Base-by-base conservation (phyloP, 495 filamentous ascomycete genomes). In the Penicillium nucicola region DNA sequence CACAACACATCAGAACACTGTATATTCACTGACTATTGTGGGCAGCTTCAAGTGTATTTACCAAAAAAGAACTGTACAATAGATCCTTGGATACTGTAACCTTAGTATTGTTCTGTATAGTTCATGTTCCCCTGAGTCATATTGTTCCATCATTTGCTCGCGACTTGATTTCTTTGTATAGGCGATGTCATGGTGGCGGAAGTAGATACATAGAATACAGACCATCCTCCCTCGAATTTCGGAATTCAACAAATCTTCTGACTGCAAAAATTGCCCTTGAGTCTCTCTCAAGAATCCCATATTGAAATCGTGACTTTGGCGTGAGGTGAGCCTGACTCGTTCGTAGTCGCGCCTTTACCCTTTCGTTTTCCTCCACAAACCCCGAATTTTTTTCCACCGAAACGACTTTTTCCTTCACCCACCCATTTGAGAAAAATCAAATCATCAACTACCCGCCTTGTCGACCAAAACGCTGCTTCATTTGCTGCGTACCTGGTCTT, bases 401-500 rank as follows among this genome's bases (percentile, higher is more conserved):
- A 59, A 56, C 50, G 50, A 62, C 52, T 55, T 61, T 61, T 61
- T 56, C 18, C 42, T 11, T 46, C 51, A 38, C 34, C 38, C 38
- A 47, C 42, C 25, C 32, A 39, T 40, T 42, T 52, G n/a, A 33
- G 25, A 28, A 28, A 28, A 28, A 28, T 25, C 17, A 28, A 52
- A 22, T 32, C 41, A 48, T 15, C 39, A 40, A 43, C 41, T 15
- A 44, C 30, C 28, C 45, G 34, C 44, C 39, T 39, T 50, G 41
- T 48, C 41, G 53, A 60, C 56, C 62, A 57, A 45, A 53, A 53
- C 59, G 62, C 56, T 55, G 49, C 55, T 50, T 63, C 49, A 48
- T 40, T 55, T 62, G 49, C 47, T 57, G 62, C 62, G 56, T 59
- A 50, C 30, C 39, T 51, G 60, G 53, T 62, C 42, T 36, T 62